Evolutionary conservation across 1,284 basidiomycete species (phyloP), one percentile per base, ranked within the genome.

Genomic region (Chiua sp.): DNA sequence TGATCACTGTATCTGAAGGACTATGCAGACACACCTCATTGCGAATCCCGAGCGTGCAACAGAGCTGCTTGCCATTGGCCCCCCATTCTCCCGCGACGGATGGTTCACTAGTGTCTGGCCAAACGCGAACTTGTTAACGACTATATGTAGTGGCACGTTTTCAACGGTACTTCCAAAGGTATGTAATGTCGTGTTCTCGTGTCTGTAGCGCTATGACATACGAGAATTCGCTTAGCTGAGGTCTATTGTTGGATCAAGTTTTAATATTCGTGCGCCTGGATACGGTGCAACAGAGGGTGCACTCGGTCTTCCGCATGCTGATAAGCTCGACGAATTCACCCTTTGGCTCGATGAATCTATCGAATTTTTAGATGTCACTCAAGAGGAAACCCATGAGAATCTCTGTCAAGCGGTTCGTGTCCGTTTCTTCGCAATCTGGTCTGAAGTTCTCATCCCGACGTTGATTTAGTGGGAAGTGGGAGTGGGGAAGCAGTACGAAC

Each of bases 401-500:
- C 28, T 72, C 22, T 8, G 58, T 32, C 59, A 70, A 20, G 47
- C 62, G 3, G 68, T 68, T 15, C 50, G 60, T 61, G 4, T 44
- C 30, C 39, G 11, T 20, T 10, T 22, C 20, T 1, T 26, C 26
- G 26, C 26, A 26, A n/a, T 7, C 7, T 4, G 4, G 4, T 4
- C 30, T 2, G 16, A 3, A 22, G 10, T 20, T 7, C 28, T 47
- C 1, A 64, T 16, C 7, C 18, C 22, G 15, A 4, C 28, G 7
- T 33, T 2, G n/a, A 56, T 3, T 20, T 13, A 71, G 69, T 71
- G 68, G 68, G 63, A 72, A 32, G 51, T 67, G 16, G 42, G 69
- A 47, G 56, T 58, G 7, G 62, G 65, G 2, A 63, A 68, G 50
- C 53, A 47, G 3, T 72, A 70, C 44, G 62, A 72, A 22, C 52